Evolutionary conservation across 495 filamentous ascomycete genomes (phyloP).

Genomic region (Pyrenopolyporus hunteri): DNA sequence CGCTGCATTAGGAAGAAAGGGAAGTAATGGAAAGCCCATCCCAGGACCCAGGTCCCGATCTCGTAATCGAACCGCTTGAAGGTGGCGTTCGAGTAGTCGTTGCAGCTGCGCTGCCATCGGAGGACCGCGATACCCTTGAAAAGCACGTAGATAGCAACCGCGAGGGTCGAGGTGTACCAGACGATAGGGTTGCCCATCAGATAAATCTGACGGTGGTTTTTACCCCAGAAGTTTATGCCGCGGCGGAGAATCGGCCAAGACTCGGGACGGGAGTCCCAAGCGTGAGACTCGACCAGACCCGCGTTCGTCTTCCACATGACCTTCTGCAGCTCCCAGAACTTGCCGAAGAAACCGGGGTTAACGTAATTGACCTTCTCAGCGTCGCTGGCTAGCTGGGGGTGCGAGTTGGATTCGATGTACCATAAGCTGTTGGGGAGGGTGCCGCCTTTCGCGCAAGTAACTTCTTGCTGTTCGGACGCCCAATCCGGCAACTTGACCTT

Average conservation of each 20-base stretch:
- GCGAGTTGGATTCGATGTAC: conserved; percentile 91
- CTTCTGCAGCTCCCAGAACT: conserved; percentile 99
- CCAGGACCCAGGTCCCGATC: conserved; percentile 85
- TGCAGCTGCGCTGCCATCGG: conserved; percentile 90
- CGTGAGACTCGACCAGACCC: conserved; percentile 92
- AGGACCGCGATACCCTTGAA: conserved; percentile 90
- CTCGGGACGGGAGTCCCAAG: conserved; percentile 94
- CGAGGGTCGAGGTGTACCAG: conserved; percentile 90
- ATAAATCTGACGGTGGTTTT: conserved; percentile 91
- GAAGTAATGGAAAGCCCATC: conserved; percentile 96
- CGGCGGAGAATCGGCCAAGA: conserved; percentile 93
- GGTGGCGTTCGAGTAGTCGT: conserved; percentile 77
- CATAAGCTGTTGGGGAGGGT: conserved; percentile 95
- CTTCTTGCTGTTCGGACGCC: conserved; percentile 97
- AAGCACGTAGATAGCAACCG: conserved; percentile 73
- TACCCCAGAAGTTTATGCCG: conserved; percentile 99
- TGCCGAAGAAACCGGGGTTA: conserved; percentile 94
- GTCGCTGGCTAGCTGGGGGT: conserved; percentile 72
- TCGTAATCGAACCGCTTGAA: conserved; percentile 99
- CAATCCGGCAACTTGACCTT: conserved; percentile 98
- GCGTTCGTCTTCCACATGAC: conserved; percentile 99
- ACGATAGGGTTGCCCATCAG: conserved; percentile 94
- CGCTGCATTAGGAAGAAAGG: conserved; percentile 98
- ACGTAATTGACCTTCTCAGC: conserved; percentile 94
- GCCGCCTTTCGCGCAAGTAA: conserved; percentile 92